Evolutionary conservation across 768 basidiomycete species (phyloP).

Genomic region (Bullera alba): DNA sequence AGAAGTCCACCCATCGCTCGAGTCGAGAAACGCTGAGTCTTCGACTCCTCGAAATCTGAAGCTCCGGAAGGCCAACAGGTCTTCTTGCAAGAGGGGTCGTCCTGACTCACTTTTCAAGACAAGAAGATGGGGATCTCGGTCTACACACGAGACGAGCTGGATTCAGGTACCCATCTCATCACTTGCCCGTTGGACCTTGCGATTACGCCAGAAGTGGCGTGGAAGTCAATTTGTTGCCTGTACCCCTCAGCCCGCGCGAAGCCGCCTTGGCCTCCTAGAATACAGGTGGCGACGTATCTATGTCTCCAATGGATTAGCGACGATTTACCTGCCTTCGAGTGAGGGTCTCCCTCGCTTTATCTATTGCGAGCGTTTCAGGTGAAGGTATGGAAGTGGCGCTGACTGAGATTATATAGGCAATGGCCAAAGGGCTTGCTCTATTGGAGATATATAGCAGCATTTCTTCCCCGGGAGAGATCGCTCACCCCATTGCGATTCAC

Average conservation of each 20-base stretch:
- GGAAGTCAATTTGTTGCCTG: slow-evolving; percentile 15
- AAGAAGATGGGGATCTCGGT: slow-evolving; percentile 29
- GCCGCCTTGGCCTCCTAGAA: slow-evolving; percentile 35
- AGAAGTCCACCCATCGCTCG: slow-evolving; percentile 1
- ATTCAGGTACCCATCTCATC: slow-evolving; percentile 26
- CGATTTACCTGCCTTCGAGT: background rate
- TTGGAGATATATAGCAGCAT: slow-evolving; percentile 58
- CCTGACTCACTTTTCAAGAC: slow-evolving; percentile 23
- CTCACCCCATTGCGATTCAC: slow-evolving; percentile 71
- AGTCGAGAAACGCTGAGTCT: background rate
- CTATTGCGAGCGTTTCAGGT: background rate
- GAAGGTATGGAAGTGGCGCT: no score
- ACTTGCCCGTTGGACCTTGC: slow-evolving; percentile 44
- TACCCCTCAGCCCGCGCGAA: slow-evolving; percentile 4
- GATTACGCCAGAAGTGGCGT: slow-evolving; percentile 37
- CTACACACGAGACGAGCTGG: slow-evolving; percentile 21
- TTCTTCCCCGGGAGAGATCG: slow-evolving; percentile 58
- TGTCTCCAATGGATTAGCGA: slow-evolving; percentile 31
- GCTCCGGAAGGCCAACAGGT: no score
- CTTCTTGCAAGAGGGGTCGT: no score
- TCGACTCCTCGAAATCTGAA: no score
- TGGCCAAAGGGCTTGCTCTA: slow-evolving; percentile 36
- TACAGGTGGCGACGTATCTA: slow-evolving; percentile 38
- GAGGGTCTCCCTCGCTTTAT: background rate
- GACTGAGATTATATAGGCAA: background rate